Evolutionary conservation across 352 stramenopile species (phyloP).

Genomic region (Phytophthora cactorum): DNA sequence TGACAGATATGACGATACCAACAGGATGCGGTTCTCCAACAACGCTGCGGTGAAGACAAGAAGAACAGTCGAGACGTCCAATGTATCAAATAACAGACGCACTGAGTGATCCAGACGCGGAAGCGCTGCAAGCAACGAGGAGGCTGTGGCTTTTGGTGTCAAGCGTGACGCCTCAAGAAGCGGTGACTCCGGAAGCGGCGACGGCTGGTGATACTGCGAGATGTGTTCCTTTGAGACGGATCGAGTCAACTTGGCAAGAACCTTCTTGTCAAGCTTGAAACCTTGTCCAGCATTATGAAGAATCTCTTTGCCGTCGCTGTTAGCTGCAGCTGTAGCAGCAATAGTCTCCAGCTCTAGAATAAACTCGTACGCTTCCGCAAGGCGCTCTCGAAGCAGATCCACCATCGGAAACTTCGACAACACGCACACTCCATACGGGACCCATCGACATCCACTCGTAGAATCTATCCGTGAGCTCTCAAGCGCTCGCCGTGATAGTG

Average conservation of each 20-base stretch:
- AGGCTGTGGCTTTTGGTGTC: constrained; percentile 34
- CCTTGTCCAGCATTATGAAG: constrained; percentile 27
- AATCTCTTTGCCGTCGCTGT: constrained; percentile 20
- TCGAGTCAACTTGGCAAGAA: constrained; percentile 78
- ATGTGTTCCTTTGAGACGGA: constrained; percentile 73
- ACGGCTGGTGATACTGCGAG: constrained; percentile 53
- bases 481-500: constrained; percentile 62
- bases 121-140: constrained; percentile 51
- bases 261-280: constrained; percentile 83
- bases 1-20: constrained; percentile 82
- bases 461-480: constrained; percentile 64
- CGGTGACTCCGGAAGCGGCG: constrained; percentile 40
- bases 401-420: constrained; percentile 86
- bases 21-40: constrained; percentile 81
- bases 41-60: constrained; percentile 81
- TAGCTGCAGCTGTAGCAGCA: constrained; percentile 38
- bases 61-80: constrained; percentile 78
- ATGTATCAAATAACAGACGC: constrained; percentile 79
- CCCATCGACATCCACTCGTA: constrained; percentile 56
- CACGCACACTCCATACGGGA: constrained; percentile 83
- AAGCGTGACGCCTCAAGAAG: constrained; percentile 42
- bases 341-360: constrained; percentile 77
- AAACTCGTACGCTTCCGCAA: constrained; percentile 85
- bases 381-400: constrained; percentile 76
- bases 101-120: constrained; percentile 80